Evolutionary conservation across 805 yeast genomes (phyloP).

Genomic region (Starmerella tilneyi): DNA sequence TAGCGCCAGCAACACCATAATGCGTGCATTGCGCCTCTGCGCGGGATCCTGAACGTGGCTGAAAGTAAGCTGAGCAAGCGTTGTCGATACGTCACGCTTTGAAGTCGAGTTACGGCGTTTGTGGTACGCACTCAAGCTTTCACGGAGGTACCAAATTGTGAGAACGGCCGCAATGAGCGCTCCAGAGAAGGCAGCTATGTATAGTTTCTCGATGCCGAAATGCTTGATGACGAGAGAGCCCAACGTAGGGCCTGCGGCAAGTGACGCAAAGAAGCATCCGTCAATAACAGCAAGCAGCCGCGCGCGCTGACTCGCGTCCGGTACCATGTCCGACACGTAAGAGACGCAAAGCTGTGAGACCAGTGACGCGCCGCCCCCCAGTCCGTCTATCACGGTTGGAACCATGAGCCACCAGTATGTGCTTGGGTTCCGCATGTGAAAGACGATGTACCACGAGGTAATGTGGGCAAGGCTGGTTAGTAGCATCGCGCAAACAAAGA

Average conservation of each 20-base stretch:
- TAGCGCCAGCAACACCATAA: conserved; percentile 20
- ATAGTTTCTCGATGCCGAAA: conserved; percentile 20
- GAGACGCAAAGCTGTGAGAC: conserved; percentile 21
- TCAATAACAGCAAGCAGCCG: conserved; percentile 21
- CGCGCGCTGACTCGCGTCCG: conserved; percentile 22
- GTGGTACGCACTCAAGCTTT: conserved; percentile 22
- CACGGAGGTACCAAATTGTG: conserved; percentile 16
- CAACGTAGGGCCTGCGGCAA: conserved; percentile 24
- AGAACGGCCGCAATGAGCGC: conserved; percentile 10
- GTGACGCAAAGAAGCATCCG: conserved; percentile 22
- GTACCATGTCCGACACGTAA: conserved; percentile 24
- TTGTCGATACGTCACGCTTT: conserved; percentile 9
- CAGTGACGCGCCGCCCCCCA: conserved; percentile 23
- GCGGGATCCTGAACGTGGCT: conserved; percentile 15
- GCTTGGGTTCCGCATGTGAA: conserved; percentile 16
- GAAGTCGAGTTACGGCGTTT: conserved; percentile 18
- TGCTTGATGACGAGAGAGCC: conserved; percentile 20
- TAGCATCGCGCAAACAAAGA: conserved; percentile 18
- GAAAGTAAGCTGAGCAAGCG: conserved; percentile 18
- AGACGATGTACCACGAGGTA: conserved; percentile 23
- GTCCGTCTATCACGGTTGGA: conserved; percentile 21
- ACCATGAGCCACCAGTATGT: conserved; percentile 24
- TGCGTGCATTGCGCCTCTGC: conserved; percentile 23
- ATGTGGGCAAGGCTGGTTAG: conserved; percentile 14
- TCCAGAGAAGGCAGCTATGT: conserved; percentile 11